These are phyloP conservation scores for Suillus occidentalis DNA, from an alignment of 768 basidiomycete genomes.

Conservation along the genomic window DNA sequence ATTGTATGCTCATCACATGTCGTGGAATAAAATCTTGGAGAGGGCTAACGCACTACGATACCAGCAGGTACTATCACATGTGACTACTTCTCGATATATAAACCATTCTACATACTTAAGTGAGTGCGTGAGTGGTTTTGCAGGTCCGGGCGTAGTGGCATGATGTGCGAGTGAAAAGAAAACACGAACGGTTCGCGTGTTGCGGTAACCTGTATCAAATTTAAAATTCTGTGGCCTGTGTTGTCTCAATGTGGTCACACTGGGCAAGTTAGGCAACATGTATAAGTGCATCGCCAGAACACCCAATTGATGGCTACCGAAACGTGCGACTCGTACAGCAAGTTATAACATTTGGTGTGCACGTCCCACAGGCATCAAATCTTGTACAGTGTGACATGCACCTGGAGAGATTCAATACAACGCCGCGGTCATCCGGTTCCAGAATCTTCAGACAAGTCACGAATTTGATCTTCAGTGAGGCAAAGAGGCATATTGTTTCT, in stretches of 20 bases:
- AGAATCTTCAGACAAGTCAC: slow-evolving; percentile 58
- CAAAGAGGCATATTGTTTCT: slow-evolving; percentile 50
- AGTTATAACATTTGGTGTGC: no score
- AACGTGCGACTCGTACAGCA: no score
- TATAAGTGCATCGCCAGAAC: no score
- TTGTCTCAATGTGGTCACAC: no score
- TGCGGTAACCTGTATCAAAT: not conserved
- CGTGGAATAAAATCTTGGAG: no score
- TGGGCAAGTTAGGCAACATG: no score
- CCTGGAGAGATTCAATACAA: slow-evolving; percentile 55
- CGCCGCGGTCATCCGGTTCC: slow-evolving; percentile 30
- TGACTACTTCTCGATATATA: not conserved
- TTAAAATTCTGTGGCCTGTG: not conserved
- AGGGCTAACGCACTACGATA: not conserved
- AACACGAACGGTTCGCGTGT: not conserved
- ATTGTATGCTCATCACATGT: not conserved
- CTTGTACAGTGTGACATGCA: slow-evolving; percentile 57
- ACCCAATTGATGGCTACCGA: no score
- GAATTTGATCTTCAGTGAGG: slow-evolving; percentile 85
- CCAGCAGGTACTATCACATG: not conserved
- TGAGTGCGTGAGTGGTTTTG: not conserved
- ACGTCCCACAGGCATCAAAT: no score
- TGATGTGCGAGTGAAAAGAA: not conserved
- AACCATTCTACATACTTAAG: not conserved
- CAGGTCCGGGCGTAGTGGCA: not conserved